Conservation (phyloP, 768 basidiomycete species). For the Amanita rubescens region DNA sequence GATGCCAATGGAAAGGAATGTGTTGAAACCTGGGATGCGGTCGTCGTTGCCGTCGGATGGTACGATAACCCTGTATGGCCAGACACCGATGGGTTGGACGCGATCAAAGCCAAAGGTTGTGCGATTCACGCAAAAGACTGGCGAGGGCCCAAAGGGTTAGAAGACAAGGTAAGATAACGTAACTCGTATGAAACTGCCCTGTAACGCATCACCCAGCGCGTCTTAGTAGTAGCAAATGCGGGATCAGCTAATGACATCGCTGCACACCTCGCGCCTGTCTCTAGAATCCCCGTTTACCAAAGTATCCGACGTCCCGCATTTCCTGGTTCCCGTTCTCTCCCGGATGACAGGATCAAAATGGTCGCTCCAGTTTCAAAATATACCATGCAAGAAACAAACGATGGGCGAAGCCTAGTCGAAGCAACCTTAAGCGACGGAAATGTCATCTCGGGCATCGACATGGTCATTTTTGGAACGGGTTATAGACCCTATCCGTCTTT, state of each 20-base stretch:
- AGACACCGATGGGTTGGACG: slow-evolving; percentile 32
- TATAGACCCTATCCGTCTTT: slow-evolving; percentile 36
- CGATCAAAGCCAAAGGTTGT: slow-evolving; percentile 23
- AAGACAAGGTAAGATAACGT: slow-evolving; percentile 24
- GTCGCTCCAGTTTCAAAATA: slow-evolving; percentile 34
- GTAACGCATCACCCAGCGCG: slow-evolving; percentile 23
- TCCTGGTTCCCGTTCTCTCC: slow-evolving; percentile 31
- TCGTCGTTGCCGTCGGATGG: slow-evolving; percentile 40
- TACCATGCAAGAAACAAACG: slow-evolving; percentile 8
- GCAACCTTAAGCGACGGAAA: slow-evolving; percentile 31
- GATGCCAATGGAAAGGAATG: slow-evolving; percentile 24
- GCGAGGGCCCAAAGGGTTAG: slow-evolving; percentile 30
- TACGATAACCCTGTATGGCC: slow-evolving; percentile 42
- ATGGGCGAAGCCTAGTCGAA: slow-evolving; percentile 18
- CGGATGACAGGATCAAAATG: slow-evolving; percentile 34
- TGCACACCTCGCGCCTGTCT: slow-evolving; percentile 33
- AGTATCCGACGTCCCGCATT: slow-evolving; percentile 36
- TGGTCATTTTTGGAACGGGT: slow-evolving; percentile 40
- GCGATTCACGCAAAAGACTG: slow-evolving; percentile 37
- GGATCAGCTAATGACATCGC: slow-evolving; percentile 49
- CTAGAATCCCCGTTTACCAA: slow-evolving; percentile 35
- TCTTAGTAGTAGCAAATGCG: slow-evolving; percentile 42
- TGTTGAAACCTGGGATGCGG: slow-evolving; percentile 40
- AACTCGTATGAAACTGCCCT: neutral
- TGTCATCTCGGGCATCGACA: slow-evolving; percentile 31